phyloP scores from a whole-genome alignment of 331 rosid species.

The Spiraea crenata region DNA sequence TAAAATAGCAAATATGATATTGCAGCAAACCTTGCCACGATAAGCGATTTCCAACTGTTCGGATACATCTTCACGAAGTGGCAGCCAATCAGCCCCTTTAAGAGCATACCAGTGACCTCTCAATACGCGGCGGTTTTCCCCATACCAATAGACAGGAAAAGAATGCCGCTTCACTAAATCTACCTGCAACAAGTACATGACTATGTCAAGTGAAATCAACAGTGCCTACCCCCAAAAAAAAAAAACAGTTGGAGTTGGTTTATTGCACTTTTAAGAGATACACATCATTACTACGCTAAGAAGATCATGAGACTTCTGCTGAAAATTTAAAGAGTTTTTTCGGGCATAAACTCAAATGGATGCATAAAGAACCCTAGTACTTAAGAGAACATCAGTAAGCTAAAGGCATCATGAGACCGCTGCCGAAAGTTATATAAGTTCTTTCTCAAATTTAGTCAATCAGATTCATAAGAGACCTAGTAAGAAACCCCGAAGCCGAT shows the following conservation, averaged over 20 bases:
- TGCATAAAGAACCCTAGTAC: neutral
- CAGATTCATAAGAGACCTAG: no score
- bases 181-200: constrained; percentile 49
- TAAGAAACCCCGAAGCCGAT: no score
- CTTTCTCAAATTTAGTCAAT: no score
- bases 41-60: constrained; percentile 93
- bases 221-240: neutral
- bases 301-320: neutral
- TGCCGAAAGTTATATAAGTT: no score
- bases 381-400: neutral
- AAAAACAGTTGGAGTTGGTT: neutral
- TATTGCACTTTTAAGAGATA: constrained; percentile 20
- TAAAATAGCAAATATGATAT: constrained; percentile 9
- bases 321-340: neutral
- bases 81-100: constrained; percentile 97
- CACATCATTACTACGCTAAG: constrained; percentile 2
- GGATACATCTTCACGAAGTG: constrained; percentile 89
- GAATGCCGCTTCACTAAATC: constrained; percentile 74
- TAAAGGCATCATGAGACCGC: no score
- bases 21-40: constrained; percentile 57
- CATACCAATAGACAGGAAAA: constrained; percentile 97
- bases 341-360: neutral
- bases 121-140: constrained; percentile 92
- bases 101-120: constrained; percentile 99
- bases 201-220: constrained; percentile 9